phyloP scores from a whole-genome alignment of 495 filamentous ascomycete species.

The Aspergillus saccharolyticus region DNA sequence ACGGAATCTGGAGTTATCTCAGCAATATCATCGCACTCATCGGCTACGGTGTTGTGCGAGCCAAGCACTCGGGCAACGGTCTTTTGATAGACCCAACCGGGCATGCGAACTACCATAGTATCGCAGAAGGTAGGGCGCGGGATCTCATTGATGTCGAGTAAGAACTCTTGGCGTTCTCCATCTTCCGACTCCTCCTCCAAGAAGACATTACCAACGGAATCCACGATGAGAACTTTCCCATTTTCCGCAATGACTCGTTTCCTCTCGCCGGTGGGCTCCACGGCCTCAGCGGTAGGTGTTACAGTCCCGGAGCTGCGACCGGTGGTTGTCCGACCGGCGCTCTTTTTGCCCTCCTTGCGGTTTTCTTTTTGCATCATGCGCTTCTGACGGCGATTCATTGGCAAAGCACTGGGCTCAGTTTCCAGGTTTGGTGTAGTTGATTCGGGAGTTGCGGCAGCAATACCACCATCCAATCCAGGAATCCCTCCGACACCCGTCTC shows the following conservation, averaged over 20 bases:
- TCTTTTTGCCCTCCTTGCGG: constrained; percentile 58
- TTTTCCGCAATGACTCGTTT: constrained; percentile 88
- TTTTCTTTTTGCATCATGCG: constrained; percentile 78
- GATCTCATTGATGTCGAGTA: constrained; percentile 74
- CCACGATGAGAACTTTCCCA: constrained; percentile 89
- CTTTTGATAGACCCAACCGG: constrained; percentile 57
- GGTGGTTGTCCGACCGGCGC: constrained; percentile 24
- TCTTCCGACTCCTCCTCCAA: constrained; percentile 85
- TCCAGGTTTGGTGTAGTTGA: constrained; percentile 26
- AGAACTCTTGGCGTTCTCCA: constrained; percentile 71
- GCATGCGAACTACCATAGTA: constrained; percentile 65
- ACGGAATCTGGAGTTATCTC: constrained; percentile 27
- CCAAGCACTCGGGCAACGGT: constrained; percentile 52
- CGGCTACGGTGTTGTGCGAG: constrained; percentile 16
- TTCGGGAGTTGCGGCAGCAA: constrained; percentile 28
- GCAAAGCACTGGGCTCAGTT: constrained; percentile 39
- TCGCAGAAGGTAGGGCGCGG: constrained; percentile 59
- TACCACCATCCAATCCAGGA: constrained; percentile 56
- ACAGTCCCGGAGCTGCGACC: constrained; percentile 42
- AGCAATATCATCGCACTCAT: constrained; percentile 27
- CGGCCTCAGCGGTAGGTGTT: constrained; percentile 45
- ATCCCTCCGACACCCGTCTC: constrained; percentile 60
- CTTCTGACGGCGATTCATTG: constrained; percentile 82
- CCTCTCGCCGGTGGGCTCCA: constrained; percentile 60
- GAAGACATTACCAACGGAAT: constrained; percentile 85